These are phyloP conservation scores for Poa pratensis DNA, from an alignment of 176 grass and related monocot species.

Conservation along the genomic window DNA sequence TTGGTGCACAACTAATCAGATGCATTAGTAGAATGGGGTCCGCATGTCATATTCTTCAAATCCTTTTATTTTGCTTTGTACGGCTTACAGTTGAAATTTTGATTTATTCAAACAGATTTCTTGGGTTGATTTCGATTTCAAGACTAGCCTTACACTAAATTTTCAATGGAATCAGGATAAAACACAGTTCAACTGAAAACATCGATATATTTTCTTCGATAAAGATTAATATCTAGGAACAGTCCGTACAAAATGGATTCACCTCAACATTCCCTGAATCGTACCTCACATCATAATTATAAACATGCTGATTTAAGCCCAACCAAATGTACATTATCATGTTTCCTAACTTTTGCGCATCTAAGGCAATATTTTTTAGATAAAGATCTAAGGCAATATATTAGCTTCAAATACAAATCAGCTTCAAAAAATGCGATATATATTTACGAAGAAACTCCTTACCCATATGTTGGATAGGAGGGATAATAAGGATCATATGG, in stretches of 20 bases:
- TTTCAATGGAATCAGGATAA: neutral
- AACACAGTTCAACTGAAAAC: neutral
- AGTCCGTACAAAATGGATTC: neutral
- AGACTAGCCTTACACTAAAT: neutral
- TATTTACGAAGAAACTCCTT: constrained; percentile 42
- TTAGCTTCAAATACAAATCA: no score
- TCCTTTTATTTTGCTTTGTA: constrained; percentile 2
- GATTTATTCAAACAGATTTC: neutral
- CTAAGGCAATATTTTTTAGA: no score
- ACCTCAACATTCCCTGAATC: neutral
- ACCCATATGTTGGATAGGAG: constrained; percentile 69
- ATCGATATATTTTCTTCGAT: neutral
- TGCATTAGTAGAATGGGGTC: constrained; percentile 9
- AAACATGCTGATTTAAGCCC: neutral
- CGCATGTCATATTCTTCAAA: constrained; percentile 9
- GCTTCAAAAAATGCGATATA: constrained; percentile 6
- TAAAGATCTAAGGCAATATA: neutral
- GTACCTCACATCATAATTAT: neutral
- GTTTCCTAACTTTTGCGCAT: constrained; percentile 30
- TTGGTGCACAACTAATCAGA: constrained; percentile 18
- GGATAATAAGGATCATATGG: constrained; percentile 49
- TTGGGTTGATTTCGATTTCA: neutral
- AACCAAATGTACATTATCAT: neutral
- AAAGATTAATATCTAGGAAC: neutral
- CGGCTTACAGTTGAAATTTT: neutral